A percentile compares a stretch with the other conserved stretches of the same genome.
phyloP scores from a whole-genome alignment of 495 filamentous ascomycete species.

The Penicillium diatomitis region DNA sequence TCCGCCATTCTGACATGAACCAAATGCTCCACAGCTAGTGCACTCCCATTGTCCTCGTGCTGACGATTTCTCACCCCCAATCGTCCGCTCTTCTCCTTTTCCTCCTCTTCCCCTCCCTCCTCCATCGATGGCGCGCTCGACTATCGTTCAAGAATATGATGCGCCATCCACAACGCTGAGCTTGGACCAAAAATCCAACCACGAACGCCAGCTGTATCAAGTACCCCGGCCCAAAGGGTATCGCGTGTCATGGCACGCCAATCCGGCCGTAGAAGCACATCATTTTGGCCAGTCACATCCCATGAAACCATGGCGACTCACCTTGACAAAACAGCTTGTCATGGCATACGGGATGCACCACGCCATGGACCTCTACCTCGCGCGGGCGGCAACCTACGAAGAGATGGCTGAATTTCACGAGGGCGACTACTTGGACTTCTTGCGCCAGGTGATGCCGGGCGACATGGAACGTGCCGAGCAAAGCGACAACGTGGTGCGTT shows the following conservation, averaged over 20 bases:
- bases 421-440: slow-evolving; percentile 81
- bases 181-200: slow-evolving; percentile 54
- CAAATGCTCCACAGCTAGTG: too few species aligned
- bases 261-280: slow-evolving; percentile 88
- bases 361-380: slow-evolving; percentile 86
- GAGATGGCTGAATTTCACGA: slow-evolving; percentile 84
- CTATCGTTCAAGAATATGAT: slow-evolving; percentile 64
- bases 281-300: slow-evolving; percentile 94
- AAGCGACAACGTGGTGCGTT: slow-evolving; percentile 38
- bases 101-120: not conserved
- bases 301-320: slow-evolving; percentile 98
- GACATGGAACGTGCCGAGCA: slow-evolving; percentile 40
- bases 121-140: slow-evolving; percentile 32
- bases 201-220: slow-evolving; percentile 60
- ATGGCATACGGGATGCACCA: slow-evolving; percentile 90
- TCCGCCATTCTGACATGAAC: too few species aligned
- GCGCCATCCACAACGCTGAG: slow-evolving; percentile 52
- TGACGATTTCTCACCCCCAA: too few species aligned
- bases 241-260: slow-evolving; percentile 95
- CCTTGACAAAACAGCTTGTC: slow-evolving; percentile 87
- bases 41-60: too few species aligned
- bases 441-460: slow-evolving; percentile 39
- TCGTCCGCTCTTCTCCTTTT: too few species aligned
- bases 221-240: slow-evolving; percentile 73
- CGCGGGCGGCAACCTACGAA: slow-evolving; percentile 73